These are phyloP conservation scores for Haematococcus lacustris DNA, from an alignment of 139 green algal genomes.

Conservation along the genomic window DNA sequence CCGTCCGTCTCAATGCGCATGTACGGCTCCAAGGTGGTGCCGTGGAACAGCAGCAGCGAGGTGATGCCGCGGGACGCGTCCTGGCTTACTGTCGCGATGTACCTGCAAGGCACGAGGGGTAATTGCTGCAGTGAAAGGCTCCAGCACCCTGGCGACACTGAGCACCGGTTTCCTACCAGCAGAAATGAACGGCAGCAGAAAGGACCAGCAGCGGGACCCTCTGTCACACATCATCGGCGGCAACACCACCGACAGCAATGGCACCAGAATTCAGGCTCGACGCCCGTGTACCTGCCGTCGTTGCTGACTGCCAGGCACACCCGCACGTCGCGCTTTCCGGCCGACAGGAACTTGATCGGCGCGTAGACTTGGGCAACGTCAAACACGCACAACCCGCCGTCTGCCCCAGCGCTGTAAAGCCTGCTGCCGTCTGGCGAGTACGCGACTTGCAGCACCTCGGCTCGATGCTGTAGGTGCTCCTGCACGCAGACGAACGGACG, in stretches of 20 bases:
- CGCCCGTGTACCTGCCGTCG: constrained; percentile 35
- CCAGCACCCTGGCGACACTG: too few species aligned
- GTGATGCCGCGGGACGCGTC: constrained; percentile 27
- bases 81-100: constrained; percentile 29
- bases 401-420: constrained; percentile 52
- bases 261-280: too few species aligned
- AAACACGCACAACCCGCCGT: constrained; percentile 67
- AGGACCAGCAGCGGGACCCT: too few species aligned
- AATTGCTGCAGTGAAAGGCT: too few species aligned
- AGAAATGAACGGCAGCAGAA: too few species aligned
- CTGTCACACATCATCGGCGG: too few species aligned
- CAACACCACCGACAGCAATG: too few species aligned
- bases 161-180: too few species aligned
- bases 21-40: constrained; percentile 37
- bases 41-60: constrained; percentile 49
- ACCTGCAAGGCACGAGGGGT: too few species aligned
- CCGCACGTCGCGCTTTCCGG: constrained; percentile 14
- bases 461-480: constrained; percentile 65
- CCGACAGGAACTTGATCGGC: constrained; percentile 43
- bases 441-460: constrained; percentile 36
- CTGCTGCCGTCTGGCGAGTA: constrained; percentile 45
- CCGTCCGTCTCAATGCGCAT: constrained; percentile 47
- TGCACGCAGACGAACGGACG: too few species aligned
- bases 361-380: constrained; percentile 44
- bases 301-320: constrained; percentile 41